Conservation (phyloP, 1,284 basidiomycete genomes). For the Sporisorium sorghi region DNA sequence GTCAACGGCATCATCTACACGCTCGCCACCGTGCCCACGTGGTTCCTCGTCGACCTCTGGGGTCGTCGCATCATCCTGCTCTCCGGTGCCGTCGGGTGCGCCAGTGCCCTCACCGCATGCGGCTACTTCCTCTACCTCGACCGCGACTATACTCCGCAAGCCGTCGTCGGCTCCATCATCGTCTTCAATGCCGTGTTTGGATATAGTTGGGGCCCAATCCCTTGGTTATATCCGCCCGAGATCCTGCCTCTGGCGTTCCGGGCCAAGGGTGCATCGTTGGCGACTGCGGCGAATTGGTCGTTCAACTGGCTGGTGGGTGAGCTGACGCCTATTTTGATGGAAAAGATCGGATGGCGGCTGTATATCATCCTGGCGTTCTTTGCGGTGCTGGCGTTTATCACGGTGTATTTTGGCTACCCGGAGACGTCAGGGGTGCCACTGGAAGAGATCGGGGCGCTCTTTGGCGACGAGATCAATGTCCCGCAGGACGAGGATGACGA, state of each 20-base stretch:
- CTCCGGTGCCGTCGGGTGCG: slow-evolving; percentile 85
- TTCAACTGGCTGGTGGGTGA: slow-evolving; percentile 87
- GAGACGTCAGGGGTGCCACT: slow-evolving; percentile 73
- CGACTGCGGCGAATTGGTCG: slow-evolving; percentile 70
- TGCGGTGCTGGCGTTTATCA: slow-evolving; percentile 84
- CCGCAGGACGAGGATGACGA: slow-evolving; percentile 59
- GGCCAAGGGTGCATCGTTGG: slow-evolving; percentile 80
- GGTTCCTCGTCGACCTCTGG: slow-evolving; percentile 94
- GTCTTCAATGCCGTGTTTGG: slow-evolving; percentile 95
- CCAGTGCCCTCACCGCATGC: slow-evolving; percentile 79
- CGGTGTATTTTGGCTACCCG: slow-evolving; percentile 75
- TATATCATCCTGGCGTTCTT: slow-evolving; percentile 98
- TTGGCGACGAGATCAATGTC: slow-evolving; percentile 67
- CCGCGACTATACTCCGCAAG: slow-evolving; percentile 75
- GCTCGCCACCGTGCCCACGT: slow-evolving; percentile 73
- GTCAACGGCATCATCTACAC: slow-evolving; percentile 78
- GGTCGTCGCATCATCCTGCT: slow-evolving; percentile 89
- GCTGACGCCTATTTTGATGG: slow-evolving; percentile 87
- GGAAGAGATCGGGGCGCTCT: slow-evolving; percentile 73
- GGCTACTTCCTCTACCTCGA: slow-evolving; percentile 96
- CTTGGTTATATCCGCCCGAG: slow-evolving; percentile 82
- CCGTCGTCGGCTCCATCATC: slow-evolving; percentile 88
- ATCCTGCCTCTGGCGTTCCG: slow-evolving; percentile 74
- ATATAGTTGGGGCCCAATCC: slow-evolving; percentile 76
- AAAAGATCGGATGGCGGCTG: slow-evolving; percentile 88